A percentile compares a stretch with the other conserved stretches of the same genome.
Evolutionary conservation across 768 basidiomycete species (phyloP).

Genomic region (Mycena vulgaris): DNA sequence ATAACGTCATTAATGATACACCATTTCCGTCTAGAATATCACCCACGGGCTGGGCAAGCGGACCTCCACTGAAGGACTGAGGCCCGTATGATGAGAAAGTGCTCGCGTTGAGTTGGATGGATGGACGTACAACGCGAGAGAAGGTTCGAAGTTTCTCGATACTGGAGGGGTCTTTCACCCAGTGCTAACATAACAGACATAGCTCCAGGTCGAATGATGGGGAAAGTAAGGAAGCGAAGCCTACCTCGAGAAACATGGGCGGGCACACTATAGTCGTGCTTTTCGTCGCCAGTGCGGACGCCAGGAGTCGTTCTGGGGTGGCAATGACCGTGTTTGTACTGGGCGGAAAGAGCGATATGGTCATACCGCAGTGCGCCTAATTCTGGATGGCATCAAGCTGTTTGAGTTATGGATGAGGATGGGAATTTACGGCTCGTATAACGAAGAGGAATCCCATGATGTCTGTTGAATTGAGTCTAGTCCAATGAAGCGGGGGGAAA

Average conservation of each 20-base stretch:
- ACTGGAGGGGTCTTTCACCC: neutral
- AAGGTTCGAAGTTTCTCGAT: conserved; percentile 12
- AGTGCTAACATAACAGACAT: conserved; percentile 1
- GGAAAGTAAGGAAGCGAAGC: conserved; percentile 3
- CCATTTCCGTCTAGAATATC: neutral
- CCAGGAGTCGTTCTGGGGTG: conserved; percentile 13
- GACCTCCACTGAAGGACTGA: neutral
- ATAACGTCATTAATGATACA: neutral
- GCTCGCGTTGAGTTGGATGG: neutral
- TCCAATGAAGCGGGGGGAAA: neutral
- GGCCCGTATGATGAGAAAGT: neutral
- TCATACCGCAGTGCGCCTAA: conserved; percentile 14
- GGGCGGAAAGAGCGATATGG: conserved; percentile 13
- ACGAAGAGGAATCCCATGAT: conserved; percentile 11
- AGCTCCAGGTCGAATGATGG: neutral
- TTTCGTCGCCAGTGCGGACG: conserved; percentile 16
- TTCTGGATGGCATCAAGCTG: neutral
- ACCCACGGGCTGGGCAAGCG: conserved; percentile 4
- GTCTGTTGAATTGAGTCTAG: neutral
- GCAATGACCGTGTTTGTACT: conserved; percentile 14
- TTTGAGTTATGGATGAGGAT: neutral
- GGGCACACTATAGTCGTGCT: conserved; percentile 17
- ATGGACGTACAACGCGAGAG: neutral
- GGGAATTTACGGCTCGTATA: conserved; percentile 10
- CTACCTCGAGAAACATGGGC: conserved; percentile 28